phyloP scores from a whole-genome alignment of 2,329 filamentous ascomycete species.

The Xylariaceae sp. region DNA sequence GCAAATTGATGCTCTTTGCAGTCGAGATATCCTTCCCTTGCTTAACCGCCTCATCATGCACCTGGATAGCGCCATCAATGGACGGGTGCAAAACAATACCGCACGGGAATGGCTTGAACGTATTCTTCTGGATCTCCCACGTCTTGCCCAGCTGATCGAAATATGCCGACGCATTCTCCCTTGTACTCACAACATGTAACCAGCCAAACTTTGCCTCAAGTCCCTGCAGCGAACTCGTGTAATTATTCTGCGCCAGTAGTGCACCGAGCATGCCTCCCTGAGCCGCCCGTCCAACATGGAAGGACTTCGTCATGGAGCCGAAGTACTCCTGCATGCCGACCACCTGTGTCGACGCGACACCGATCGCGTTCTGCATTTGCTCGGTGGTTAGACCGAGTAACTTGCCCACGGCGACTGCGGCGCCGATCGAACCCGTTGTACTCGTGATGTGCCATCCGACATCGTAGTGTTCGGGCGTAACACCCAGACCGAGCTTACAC shows the following conservation, averaged over 20 bases:
- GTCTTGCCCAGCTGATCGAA: slow-evolving; percentile 33
- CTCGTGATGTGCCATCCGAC: slow-evolving; percentile 53
- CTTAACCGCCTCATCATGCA: slow-evolving; percentile 36
- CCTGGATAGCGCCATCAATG: slow-evolving; percentile 47
- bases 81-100: slow-evolving; percentile 53
- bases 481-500: slow-evolving; percentile 47
- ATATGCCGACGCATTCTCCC: slow-evolving; percentile 35
- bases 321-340: slow-evolving; percentile 51
- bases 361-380: slow-evolving; percentile 46
- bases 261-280: slow-evolving; percentile 44
- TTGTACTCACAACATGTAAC: slow-evolving; percentile 45
- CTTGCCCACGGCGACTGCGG: slow-evolving; percentile 47
- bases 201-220: slow-evolving; percentile 50
- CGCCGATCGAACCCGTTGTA: slow-evolving; percentile 47
- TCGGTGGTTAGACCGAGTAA: slow-evolving; percentile 37
- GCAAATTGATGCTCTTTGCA: slow-evolving; percentile 35
- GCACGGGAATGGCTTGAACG: slow-evolving; percentile 54
- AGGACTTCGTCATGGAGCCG: slow-evolving; percentile 51
- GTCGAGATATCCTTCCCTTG: slow-evolving; percentile 25
- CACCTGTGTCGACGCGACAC: slow-evolving; percentile 49
- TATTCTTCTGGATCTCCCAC: slow-evolving; percentile 50
- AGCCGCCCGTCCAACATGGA: slow-evolving; percentile 49
- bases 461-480: slow-evolving; percentile 51
- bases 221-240: slow-evolving; percentile 41
- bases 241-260: slow-evolving; percentile 41